phyloP scores from a whole-genome alignment of 1,284 basidiomycete genomes.

The Apiotrichum veenhuisii region DNA sequence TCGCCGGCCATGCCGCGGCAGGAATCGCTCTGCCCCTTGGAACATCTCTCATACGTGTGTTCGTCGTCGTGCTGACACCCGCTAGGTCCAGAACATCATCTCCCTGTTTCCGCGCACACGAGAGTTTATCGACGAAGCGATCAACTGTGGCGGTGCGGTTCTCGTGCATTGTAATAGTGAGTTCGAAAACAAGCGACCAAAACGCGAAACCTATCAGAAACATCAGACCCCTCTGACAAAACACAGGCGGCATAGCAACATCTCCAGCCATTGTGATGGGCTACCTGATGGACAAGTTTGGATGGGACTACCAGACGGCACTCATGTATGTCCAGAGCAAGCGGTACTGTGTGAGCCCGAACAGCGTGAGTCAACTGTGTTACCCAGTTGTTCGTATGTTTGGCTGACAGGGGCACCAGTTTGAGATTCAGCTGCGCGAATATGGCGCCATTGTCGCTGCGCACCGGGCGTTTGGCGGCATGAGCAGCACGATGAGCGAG shows the following conservation, averaged over 20 bases:
- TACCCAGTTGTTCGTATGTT: neutral
- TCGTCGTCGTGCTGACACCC: no score
- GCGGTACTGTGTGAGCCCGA: constrained; percentile 84
- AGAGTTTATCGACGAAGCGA: constrained; percentile 71
- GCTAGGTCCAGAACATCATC: constrained; percentile 77
- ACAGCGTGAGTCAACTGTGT: constrained; percentile 54
- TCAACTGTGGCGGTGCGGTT: constrained; percentile 65
- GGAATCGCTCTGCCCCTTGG: no score
- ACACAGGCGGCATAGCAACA: constrained; percentile 80
- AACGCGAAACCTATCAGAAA: no score
- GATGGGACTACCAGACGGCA: constrained; percentile 71
- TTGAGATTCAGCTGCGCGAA: constrained; percentile 83
- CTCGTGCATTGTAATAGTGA: constrained; percentile 86
- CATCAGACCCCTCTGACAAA: no score
- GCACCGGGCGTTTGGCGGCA: constrained; percentile 26
- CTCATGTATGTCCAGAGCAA: constrained; percentile 80
- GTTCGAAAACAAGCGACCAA: constrained; percentile 25
- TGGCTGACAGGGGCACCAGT: constrained; percentile 55
- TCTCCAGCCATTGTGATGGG: constrained; percentile 86
- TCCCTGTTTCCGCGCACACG: constrained; percentile 63
- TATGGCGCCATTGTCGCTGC: constrained; percentile 72
- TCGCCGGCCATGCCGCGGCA: no score
- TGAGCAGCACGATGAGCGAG: constrained; percentile 10
- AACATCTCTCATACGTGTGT: no score
- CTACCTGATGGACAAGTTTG: constrained; percentile 81